Base-by-base conservation (phyloP, 2,329 filamentous ascomycete species). In the Aspergillus sp. region DNA sequence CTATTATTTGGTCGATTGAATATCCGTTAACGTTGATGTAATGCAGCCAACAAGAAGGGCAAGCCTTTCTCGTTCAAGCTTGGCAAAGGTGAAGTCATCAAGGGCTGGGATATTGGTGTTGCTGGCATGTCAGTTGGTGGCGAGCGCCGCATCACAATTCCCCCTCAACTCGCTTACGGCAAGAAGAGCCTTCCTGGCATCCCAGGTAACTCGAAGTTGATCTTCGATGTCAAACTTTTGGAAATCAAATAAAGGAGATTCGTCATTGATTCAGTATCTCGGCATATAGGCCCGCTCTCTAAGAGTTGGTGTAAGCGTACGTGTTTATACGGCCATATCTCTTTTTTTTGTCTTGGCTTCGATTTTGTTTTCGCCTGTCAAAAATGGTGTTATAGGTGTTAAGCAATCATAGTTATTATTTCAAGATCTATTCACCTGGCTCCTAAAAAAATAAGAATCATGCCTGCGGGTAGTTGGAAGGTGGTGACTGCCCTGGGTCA, bases 1-100 rank as follows among this genome's bases (percentile, higher is more conserved):
- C 33, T 12, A 43, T 17, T 11, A 6, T n/a, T 15, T n/a, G n/a
- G 17, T 5, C n/a, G n/a, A 1, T 14, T 19, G 33, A 41, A 15
- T 35, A 11, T 43, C n/a, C 1, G 33, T 57, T 62, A 57, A 62
- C 53, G 9, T 54, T 23, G 15, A 48, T 19, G 37, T 21, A 11
- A 4, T 64, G 44, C 69, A 93, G 91, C 92, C 77, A 98, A 99
- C 85, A 99, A 98, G 85, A 97, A 96, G 82, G 95, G 95, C 70
- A 93, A 96, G 82, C 93, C 96, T 58, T 99, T 99, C 82, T 85
- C 84, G 66, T 98, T 98, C 86, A 96, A 93, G 83, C 87, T 96
- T 61, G 96, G 95, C 67, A 86, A 88, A 73, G 93, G 93, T 61
- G 91, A 98, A 77, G 96, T 99, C 70, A 99, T 99, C 82, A 95